A percentile compares a stretch with the other conserved stretches of the same genome.
These are phyloP conservation scores for Kluyveromyces sp. DNA, from an alignment of 1,139 yeast species.

Conservation along the genomic window DNA sequence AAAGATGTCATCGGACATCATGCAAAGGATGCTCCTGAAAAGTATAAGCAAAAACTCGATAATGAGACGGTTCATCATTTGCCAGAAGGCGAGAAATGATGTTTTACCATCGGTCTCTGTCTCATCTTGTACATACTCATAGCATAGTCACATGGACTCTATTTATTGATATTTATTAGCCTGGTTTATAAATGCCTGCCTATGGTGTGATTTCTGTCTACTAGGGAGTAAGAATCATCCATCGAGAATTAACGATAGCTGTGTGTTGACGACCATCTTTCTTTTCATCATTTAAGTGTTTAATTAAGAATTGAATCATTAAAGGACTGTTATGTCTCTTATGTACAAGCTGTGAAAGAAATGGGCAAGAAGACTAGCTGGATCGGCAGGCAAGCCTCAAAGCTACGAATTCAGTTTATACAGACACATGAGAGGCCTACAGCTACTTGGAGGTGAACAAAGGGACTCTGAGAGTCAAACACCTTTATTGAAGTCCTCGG, in stretches of 20 bases:
- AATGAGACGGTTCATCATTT: slow-evolving; percentile 18
- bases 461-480: background rate
- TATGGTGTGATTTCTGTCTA: too few relatives aligned
- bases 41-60: slow-evolving; percentile 17
- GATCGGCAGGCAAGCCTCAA: background rate
- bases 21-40: slow-evolving; percentile 57
- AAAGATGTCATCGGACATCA: slow-evolving; percentile 50
- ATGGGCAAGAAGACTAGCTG: too few relatives aligned
- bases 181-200: too few relatives aligned
- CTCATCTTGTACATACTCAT: background rate
- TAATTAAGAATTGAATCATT: background rate
- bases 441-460: slow-evolving; percentile 18
- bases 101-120: background rate
- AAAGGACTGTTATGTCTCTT: too few relatives aligned
- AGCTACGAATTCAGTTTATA: background rate
- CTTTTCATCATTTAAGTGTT: background rate
- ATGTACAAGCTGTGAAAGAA: too few relatives aligned
- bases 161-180: background rate
- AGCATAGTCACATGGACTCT: background rate
- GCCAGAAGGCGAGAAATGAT: slow-evolving; percentile 10
- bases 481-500: background rate
- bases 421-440: slow-evolving; percentile 22
- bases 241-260: too few relatives aligned
- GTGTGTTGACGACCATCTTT: too few relatives aligned
- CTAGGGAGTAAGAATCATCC: too few relatives aligned